Base-by-base conservation (phyloP, 2,329 filamentous ascomycete species). In the Ceratocystiopsis brevicomis region DNA sequence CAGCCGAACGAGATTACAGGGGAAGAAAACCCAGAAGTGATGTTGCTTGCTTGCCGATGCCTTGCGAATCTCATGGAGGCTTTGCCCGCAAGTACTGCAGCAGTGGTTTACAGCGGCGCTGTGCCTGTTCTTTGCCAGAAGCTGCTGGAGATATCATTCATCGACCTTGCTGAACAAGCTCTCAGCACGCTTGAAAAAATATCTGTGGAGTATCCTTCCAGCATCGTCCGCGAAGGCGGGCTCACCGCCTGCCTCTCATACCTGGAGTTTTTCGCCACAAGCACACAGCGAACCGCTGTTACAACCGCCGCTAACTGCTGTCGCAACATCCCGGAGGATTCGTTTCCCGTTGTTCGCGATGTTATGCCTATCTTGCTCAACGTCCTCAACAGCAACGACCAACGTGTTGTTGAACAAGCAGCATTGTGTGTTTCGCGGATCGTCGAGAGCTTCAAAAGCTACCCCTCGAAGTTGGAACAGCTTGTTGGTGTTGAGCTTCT, bases 241-340 rank as follows among this genome's bases (percentile, higher is more conserved):
- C 67, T 98, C 49, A 93, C 84, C 1, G 90, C 90, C n/a, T 98
- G 90, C 55, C 65, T 98, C 50, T 92, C 84, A 0, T 96, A 90
- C 57, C 72, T 98, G 45, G 90, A 98, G 57, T 98, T 98, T 62
- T 98, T 98, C 55, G 81, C 88, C 15, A 98, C 90, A 0, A 90
- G 88, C 59, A 96, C 90, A 2, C 90, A 98, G 61, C 76, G 90
- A 50, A 95, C 88, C 14, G 90, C 90, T 8, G 90, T 98, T 9
- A 96, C 87, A 3, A 98, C 88, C 13, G 90, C 92, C 11, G 92
- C 90, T 44, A 98, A 98, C 56, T 98, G 90, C 64, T 98, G 92
- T 59, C 82, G 90, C 49, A 95, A 95, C 56, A 90, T 98, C 16
- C 84, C 87, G 1, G 81, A 88, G 53, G 90, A 96, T 54, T 92